phyloP scores from a whole-genome alignment of 1,284 basidiomycete species.

The Apiotrichum siamense region DNA sequence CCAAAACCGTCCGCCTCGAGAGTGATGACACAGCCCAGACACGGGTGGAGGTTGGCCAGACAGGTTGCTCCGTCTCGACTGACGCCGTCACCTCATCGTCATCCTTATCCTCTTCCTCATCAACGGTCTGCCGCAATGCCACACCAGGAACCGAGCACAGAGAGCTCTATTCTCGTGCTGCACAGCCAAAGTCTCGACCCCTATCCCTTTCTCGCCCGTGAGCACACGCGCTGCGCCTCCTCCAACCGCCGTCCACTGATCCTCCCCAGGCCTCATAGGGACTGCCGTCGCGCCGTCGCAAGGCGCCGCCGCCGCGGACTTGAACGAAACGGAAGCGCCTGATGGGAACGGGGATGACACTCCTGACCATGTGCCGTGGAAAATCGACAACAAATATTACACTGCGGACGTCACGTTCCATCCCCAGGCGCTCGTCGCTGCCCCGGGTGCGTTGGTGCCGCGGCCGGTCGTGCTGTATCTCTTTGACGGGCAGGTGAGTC shows the following conservation, averaged over 20 bases:
- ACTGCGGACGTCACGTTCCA: constrained; percentile 67
- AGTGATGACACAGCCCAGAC: too few relatives aligned
- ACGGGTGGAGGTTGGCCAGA: background rate
- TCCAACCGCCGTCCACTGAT: too few relatives aligned
- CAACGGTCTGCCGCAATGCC: background rate
- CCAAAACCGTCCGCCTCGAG: too few relatives aligned
- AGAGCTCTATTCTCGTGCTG: constrained; percentile 27
- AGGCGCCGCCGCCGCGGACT: too few relatives aligned
- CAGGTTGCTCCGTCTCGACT: background rate
- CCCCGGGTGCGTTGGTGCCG: constrained; percentile 25
- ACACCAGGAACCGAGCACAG: background rate
- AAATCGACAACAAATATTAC: constrained; percentile 78
- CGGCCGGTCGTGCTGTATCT: constrained; percentile 25
- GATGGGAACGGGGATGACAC: constrained; percentile 1
- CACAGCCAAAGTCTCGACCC: constrained; percentile 20
- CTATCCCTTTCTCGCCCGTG: constrained; percentile 22
- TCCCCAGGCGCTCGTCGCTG: constrained; percentile 32
- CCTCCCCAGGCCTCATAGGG: too few relatives aligned
- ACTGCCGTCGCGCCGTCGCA: too few relatives aligned
- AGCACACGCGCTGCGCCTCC: background rate
- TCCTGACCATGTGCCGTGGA: constrained; percentile 57
- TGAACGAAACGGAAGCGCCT: too few relatives aligned
- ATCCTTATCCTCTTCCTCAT: background rate
- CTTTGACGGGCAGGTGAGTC: constrained; percentile 12
- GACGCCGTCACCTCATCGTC: too few relatives aligned